Conservation (phyloP, 2,329 filamentous ascomycete species). For the Clarireedia hainanense region DNA sequence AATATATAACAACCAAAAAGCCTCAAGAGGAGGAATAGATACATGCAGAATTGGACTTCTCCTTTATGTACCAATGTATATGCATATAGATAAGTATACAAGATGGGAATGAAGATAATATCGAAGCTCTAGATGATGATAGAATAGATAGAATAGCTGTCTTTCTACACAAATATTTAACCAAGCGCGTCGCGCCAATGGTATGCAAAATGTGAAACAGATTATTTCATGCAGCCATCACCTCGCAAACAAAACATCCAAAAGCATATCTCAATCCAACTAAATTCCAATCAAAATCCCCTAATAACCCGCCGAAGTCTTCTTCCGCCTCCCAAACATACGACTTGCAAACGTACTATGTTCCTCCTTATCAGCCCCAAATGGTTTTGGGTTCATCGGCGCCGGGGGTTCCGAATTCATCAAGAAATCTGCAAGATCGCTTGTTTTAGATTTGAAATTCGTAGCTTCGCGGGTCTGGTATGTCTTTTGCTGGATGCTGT, state of each 20-base stretch:
- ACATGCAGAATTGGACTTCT: too few species aligned
- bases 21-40: too few species aligned
- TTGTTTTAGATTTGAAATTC: constrained; percentile 36
- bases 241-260: background rate
- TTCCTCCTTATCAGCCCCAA: constrained; percentile 5
- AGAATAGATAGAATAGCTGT: too few species aligned
- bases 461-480: constrained; percentile 33
- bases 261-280: background rate
- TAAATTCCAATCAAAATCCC: background rate
- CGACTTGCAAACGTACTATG: constrained; percentile 4
- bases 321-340: constrained; percentile 8
- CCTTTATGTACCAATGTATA: too few species aligned
- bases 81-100: too few species aligned
- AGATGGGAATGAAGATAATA: too few species aligned
- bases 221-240: too few species aligned
- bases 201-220: too few species aligned
- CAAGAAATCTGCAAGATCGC: constrained; percentile 66
- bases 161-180: too few species aligned
- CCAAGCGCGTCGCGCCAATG: too few species aligned
- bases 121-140: too few species aligned
- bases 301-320: background rate
- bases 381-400: background rate
- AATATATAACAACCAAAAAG: too few species aligned
- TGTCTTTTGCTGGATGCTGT: constrained; percentile 37
- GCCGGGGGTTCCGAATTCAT: constrained; percentile 21